Evolutionary conservation across 2,329 filamentous ascomycete genomes (phyloP).

Genomic region (Neobulgaria alba): DNA sequence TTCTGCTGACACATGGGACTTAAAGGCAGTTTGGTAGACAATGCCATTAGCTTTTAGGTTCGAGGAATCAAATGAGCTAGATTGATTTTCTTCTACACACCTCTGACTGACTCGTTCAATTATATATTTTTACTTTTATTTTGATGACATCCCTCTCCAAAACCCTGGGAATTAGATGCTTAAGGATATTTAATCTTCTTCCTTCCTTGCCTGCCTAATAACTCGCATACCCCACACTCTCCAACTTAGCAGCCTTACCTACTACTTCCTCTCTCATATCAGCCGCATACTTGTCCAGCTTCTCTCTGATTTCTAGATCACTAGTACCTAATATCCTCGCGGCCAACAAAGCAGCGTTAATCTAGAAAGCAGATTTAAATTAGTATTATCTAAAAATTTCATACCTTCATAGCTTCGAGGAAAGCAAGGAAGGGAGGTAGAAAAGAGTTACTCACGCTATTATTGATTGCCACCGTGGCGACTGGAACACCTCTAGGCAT

Average conservation of each 20-base stretch:
- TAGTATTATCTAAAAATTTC: too few species aligned
- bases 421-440: background rate
- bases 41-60: too few species aligned
- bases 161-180: too few species aligned
- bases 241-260: slow-evolving; percentile 49
- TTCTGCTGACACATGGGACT: too few species aligned
- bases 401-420: background rate
- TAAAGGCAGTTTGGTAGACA: too few species aligned
- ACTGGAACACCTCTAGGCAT: slow-evolving; percentile 69
- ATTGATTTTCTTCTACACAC: too few species aligned
- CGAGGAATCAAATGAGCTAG: too few species aligned
- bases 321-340: slow-evolving; percentile 55
- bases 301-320: slow-evolving; percentile 45
- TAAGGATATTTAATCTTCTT: too few species aligned
- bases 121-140: too few species aligned
- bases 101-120: too few species aligned
- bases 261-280: slow-evolving; percentile 58
- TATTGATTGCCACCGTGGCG: slow-evolving; percentile 72
- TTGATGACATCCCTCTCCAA: too few species aligned
- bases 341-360: slow-evolving; percentile 64
- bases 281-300: slow-evolving; percentile 52
- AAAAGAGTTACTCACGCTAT: slow-evolving; percentile 43
- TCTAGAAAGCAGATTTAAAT: slow-evolving; percentile 4
- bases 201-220: slow-evolving; percentile 31
- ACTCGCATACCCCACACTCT: slow-evolving; percentile 45